phyloP scores from a whole-genome alignment of 2,329 filamentous ascomycete species.

The Aureobasidium zeae region DNA sequence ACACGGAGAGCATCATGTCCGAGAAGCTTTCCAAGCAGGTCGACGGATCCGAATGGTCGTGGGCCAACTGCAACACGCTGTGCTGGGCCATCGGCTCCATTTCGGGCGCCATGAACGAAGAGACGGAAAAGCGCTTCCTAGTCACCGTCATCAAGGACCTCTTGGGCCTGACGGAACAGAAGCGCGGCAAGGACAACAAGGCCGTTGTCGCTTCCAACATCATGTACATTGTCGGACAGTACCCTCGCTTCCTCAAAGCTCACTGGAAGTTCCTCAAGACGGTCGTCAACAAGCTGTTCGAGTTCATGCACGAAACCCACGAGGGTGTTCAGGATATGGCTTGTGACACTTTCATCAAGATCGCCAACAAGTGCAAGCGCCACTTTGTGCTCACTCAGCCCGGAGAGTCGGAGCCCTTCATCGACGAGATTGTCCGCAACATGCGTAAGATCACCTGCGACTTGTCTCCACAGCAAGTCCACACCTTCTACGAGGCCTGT shows the following conservation, averaged over 20 bases:
- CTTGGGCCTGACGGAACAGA: conserved; percentile 95
- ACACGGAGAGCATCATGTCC: conserved; percentile 98
- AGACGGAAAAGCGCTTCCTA: conserved; percentile 96
- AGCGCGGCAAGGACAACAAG: conserved; percentile 98
- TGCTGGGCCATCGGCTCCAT: conserved; percentile 99
- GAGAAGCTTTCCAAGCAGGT: conserved; percentile 95
- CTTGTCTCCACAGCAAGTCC: conserved; percentile 89
- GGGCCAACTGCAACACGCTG: conserved; percentile 98
- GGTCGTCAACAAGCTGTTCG: conserved; percentile 97
- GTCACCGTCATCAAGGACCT: conserved; percentile 99
- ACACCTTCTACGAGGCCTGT: conserved; percentile 98
- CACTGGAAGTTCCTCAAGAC: conserved; percentile 99
- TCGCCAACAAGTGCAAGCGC: conserved; percentile 92
- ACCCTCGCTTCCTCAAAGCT: conserved; percentile 94
- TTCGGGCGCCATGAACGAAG: conserved; percentile 97
- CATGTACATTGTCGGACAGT: conserved; percentile 99
- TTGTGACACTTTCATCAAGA: conserved; percentile 99
- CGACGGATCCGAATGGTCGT: conserved; percentile 94
- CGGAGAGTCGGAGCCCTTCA: conserved; percentile 90
- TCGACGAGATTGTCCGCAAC: conserved; percentile 94
- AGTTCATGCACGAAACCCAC: conserved; percentile 99
- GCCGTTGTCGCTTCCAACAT: conserved; percentile 98
- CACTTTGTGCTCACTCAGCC: conserved; percentile 96
- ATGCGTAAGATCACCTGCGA: conserved; percentile 95
- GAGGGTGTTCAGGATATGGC: conserved; percentile 99